These are phyloP conservation scores for Talaromyces thailandensis DNA, from an alignment of 495 filamentous ascomycete genomes.

Conservation along the genomic window DNA sequence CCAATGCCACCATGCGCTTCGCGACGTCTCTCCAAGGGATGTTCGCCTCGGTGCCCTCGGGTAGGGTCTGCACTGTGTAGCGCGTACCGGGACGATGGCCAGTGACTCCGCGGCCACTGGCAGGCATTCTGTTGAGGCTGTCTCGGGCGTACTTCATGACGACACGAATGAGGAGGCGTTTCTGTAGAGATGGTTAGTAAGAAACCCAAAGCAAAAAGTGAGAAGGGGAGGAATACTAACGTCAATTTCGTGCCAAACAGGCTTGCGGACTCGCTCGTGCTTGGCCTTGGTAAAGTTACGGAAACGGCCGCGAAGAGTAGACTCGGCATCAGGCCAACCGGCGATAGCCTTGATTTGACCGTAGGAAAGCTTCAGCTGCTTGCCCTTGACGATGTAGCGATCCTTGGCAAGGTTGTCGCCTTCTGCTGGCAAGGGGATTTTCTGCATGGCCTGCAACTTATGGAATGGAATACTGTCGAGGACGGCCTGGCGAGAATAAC, in stretches of 20 bases:
- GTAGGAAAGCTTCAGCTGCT: constrained; percentile 64
- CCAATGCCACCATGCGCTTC: constrained; percentile 58
- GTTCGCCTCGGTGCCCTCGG: constrained; percentile 26
- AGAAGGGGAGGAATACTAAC: constrained; percentile 42
- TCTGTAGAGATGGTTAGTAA: background rate
- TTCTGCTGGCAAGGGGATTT: background rate
- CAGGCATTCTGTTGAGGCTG: background rate
- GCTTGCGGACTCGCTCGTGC: constrained; percentile 65
- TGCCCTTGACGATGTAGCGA: constrained; percentile 53
- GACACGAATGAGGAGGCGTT: background rate
- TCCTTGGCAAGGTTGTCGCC: constrained; percentile 34
- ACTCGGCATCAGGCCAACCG: constrained; percentile 69
- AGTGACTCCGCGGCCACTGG: background rate
- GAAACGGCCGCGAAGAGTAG: constrained; percentile 73
- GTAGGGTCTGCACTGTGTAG: background rate
- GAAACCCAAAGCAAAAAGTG: background rate
- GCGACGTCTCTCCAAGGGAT: constrained; percentile 79
- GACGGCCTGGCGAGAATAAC: background rate
- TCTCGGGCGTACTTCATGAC: background rate
- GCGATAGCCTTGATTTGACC: constrained; percentile 63
- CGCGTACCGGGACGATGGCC: background rate
- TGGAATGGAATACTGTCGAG: background rate
- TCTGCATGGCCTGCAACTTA: background rate
- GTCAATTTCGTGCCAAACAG: constrained; percentile 67
- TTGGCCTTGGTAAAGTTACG: constrained; percentile 72